Percentiles rank a stretch among this genome's conserved stretches.
Conservation (phyloP, 2,329 filamentous ascomycete species). For the Claviceps maximensis region DNA sequence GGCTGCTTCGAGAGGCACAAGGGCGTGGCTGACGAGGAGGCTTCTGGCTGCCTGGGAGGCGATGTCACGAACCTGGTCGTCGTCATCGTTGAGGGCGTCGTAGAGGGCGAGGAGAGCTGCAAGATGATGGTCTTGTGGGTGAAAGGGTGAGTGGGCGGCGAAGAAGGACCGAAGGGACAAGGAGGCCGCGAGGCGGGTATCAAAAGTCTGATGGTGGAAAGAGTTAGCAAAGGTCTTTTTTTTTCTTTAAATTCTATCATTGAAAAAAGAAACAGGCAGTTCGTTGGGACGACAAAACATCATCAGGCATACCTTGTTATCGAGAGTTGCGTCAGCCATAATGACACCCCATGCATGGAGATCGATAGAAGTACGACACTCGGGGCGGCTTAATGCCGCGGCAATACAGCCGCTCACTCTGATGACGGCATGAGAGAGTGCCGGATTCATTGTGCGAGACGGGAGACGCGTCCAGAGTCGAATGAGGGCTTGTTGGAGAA, state of each 20-base stretch:
- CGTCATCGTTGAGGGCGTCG: slow-evolving; percentile 74
- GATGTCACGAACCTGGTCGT: slow-evolving; percentile 68
- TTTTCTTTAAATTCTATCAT: too few species aligned
- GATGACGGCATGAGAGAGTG: slow-evolving; percentile 35
- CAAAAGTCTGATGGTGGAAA: slow-evolving; percentile 38
- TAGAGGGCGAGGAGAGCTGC: slow-evolving; percentile 54
- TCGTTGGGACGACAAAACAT: neutral
- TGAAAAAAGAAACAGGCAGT: too few species aligned
- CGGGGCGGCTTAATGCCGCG: slow-evolving; percentile 18
- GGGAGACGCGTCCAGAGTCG: slow-evolving; percentile 28
- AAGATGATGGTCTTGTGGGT: slow-evolving; percentile 26
- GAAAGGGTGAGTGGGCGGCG: slow-evolving; percentile 10
- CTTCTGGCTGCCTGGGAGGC: slow-evolving; percentile 38
- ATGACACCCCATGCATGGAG: slow-evolving; percentile 34
- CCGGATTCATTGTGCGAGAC: slow-evolving; percentile 29
- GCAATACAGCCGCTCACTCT: slow-evolving; percentile 33
- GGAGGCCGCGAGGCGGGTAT: slow-evolving; percentile 48
- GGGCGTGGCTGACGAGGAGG: slow-evolving; percentile 33
- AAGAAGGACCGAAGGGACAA: slow-evolving; percentile 42
- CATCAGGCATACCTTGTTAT: slow-evolving; percentile 29
- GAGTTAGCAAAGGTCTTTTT: neutral
- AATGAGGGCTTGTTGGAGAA: slow-evolving; percentile 23
- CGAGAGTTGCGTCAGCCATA: slow-evolving; percentile 33
- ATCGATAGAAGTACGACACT: slow-evolving; percentile 7
- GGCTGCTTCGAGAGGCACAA: slow-evolving; percentile 36